These are phyloP conservation scores for Conidiobolus incongruus DNA, from an alignment of 371 early-diverging fungal species.

Conservation along the genomic window DNA sequence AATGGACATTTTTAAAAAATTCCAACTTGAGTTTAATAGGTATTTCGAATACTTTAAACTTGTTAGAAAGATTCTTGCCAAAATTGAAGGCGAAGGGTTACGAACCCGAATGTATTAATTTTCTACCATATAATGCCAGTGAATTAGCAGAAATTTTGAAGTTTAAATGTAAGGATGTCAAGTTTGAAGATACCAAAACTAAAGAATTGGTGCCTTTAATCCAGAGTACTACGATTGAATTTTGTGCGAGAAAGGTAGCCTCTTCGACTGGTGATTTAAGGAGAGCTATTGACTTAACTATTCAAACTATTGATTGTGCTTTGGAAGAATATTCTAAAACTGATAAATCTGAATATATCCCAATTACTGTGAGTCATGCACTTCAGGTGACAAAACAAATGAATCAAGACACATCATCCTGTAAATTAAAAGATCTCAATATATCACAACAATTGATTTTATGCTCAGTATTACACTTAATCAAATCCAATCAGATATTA, in stretches of 20 bases:
- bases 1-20: constrained; percentile 31
- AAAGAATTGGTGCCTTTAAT: constrained; percentile 24
- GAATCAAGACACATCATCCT: no score
- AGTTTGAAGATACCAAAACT: constrained; percentile 5
- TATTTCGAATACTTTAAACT: constrained; percentile 84
- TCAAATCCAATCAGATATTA: no score
- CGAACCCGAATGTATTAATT: constrained; percentile 57
- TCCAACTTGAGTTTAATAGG: constrained; percentile 64
- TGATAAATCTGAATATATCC: no score
- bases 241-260: constrained; percentile 80
- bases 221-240: constrained; percentile 65
- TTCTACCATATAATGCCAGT: constrained; percentile 56
- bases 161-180: constrained; percentile 7
- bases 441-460: no score
- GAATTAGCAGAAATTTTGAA: constrained; percentile 70
- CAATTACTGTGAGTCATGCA: no score
- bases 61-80: constrained; percentile 73
- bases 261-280: constrained; percentile 78
- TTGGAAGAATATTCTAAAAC: no score
- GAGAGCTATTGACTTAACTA: constrained; percentile 78
- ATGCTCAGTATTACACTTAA: no score
- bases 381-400: no score
- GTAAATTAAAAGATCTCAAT: no score
- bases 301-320: no score
- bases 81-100: constrained; percentile 56